Conservation (phyloP, 306 rosid species). For the Acacia confusa region DNA sequence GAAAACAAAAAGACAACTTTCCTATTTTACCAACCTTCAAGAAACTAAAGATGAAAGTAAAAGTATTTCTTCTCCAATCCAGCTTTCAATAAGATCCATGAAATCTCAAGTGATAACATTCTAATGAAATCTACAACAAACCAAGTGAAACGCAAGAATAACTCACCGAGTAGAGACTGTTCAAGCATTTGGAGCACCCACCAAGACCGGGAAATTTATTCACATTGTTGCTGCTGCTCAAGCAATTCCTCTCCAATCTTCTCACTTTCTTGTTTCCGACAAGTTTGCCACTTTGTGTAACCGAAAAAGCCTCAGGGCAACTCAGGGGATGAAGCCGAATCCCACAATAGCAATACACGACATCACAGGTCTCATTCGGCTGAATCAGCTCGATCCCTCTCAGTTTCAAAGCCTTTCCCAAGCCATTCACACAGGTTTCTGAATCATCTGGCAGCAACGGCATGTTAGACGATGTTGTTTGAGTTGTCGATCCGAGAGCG, state of each 20-base stretch:
- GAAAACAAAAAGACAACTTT: constrained; percentile 18
- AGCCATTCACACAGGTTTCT: constrained; percentile 71
- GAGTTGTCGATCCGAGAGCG: constrained; percentile 44
- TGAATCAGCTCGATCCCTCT: constrained; percentile 61
- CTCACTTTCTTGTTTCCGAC: constrained; percentile 63
- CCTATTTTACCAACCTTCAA: constrained; percentile 28
- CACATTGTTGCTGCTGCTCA: constrained; percentile 47
- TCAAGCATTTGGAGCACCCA: constrained; percentile 84
- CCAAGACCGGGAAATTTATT: constrained; percentile 85
- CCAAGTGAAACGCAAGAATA: not conserved
- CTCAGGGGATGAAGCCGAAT: constrained; percentile 75
- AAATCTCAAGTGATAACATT: not conserved
- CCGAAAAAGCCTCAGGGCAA: constrained; percentile 73
- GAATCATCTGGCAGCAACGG: constrained; percentile 92
- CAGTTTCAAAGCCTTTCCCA: constrained; percentile 59
- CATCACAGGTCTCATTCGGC: constrained; percentile 81
- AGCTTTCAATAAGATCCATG: constrained; percentile 23
- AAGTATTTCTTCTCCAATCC: not conserved
- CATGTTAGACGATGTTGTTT: constrained; percentile 52
- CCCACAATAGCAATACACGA: constrained; percentile 83
- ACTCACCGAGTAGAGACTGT: constrained; percentile 64
- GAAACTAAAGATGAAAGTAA: not conserved
- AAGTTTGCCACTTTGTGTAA: constrained; percentile 53
- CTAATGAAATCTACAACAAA: not conserved
- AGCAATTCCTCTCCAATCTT: constrained; percentile 70